A percentile compares a stretch with the other conserved stretches of the same genome.
Conservation (phyloP, 768 basidiomycete genomes). For the Auricularia sp. region DNA sequence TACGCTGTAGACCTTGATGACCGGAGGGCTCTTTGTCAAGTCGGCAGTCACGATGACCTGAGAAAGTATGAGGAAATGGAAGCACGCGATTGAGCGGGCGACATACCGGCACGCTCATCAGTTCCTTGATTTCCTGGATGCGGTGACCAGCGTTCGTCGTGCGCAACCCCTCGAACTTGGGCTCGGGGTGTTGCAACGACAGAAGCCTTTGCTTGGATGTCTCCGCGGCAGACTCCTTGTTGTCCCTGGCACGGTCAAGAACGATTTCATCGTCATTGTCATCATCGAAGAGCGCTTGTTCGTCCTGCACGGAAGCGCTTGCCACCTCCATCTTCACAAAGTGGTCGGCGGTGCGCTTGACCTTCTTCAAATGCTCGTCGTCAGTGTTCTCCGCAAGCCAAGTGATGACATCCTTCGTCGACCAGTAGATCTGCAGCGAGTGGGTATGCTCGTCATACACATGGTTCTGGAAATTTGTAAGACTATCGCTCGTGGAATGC, state of each 20-base stretch:
- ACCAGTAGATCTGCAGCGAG: conserved; percentile 94
- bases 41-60: conserved; percentile 86
- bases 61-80: neutral
- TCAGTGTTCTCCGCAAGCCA: conserved; percentile 95
- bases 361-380: conserved; percentile 90
- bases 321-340: conserved; percentile 86
- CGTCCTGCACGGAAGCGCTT: conserved; percentile 76
- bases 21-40: conserved; percentile 89
- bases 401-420: conserved; percentile 81
- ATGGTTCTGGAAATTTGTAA: conserved; percentile 56
- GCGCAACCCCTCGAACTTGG: conserved; percentile 77
- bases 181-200: conserved; percentile 65
- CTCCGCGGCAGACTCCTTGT: conserved; percentile 33
- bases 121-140: conserved; percentile 89
- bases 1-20: conserved; percentile 95
- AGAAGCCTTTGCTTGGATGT: conserved; percentile 68
- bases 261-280: conserved; percentile 80
- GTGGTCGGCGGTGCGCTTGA: conserved; percentile 87
- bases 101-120: conserved; percentile 81
- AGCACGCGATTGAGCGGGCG: conserved; percentile 21
- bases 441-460: conserved; percentile 94
- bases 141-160: conserved; percentile 69
- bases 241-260: conserved; percentile 44
- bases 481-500: neutral
- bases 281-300: conserved; percentile 81